Conservation (phyloP, 352 stramenopile genomes). For the Globisporangium yorkense region DNA sequence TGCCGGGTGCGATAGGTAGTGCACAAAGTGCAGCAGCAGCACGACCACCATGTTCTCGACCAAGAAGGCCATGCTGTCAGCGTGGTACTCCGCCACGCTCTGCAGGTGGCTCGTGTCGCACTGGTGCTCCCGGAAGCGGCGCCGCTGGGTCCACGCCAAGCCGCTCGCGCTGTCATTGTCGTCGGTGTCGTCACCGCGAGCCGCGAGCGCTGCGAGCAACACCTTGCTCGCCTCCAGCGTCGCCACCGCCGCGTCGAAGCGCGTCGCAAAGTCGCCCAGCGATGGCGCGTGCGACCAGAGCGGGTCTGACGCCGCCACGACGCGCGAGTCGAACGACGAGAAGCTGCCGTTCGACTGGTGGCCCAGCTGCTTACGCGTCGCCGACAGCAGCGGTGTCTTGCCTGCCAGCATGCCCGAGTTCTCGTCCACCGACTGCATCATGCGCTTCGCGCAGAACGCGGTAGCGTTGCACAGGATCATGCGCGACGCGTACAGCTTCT, state of each 20-base stretch:
- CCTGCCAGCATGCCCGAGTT: conserved; percentile 19
- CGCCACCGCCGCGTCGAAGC: conserved; percentile 42
- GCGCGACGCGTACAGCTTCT: conserved; percentile 73
- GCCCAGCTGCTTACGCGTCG: conserved; percentile 25
- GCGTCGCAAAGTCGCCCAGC: conserved; percentile 51
- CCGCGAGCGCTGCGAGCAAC: conserved; percentile 23
- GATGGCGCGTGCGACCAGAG: conserved; percentile 55
- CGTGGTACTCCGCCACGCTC: conserved; percentile 70
- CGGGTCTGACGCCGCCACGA: conserved; percentile 53
- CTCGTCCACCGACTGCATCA: conserved; percentile 56
- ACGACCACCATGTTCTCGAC: conserved; percentile 76
- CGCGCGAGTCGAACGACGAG: conserved; percentile 40
- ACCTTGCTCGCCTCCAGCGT: conserved; percentile 46
- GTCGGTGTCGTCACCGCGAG: conserved; percentile 6
- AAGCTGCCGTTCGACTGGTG: conserved; percentile 22
- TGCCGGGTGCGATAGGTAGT: conserved; percentile 36
- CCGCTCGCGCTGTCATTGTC: conserved; percentile 1
- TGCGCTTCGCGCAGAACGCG: conserved; percentile 67
- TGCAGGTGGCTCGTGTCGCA: conserved; percentile 35
- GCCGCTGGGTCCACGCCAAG: conserved; percentile 1
- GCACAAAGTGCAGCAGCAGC: conserved; percentile 60
- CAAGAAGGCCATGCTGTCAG: conserved; percentile 67
- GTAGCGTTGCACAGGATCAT: conserved; percentile 79
- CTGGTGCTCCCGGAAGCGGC: conserved; percentile 23
- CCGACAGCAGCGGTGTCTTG: conserved; percentile 41